Evolutionary conservation across 306 rosid genomes (phyloP).

Genomic region (Fragaria vesca): DNA sequence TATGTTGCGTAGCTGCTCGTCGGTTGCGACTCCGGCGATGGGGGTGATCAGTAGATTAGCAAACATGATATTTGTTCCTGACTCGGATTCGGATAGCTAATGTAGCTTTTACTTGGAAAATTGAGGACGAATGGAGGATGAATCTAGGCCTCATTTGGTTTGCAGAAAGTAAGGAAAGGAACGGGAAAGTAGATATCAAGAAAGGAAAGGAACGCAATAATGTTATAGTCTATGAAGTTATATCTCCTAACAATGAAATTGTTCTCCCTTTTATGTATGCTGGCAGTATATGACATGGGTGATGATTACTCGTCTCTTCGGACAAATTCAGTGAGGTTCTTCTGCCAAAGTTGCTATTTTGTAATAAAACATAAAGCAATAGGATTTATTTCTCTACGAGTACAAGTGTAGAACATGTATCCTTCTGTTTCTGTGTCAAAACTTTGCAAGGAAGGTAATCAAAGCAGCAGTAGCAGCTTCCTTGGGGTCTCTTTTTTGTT

Average conservation of each 20-base stretch:
- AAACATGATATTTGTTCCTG: not conserved
- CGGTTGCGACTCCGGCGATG: not conserved
- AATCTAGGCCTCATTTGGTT: too few species aligned
- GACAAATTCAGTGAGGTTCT: too few species aligned
- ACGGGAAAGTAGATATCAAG: too few species aligned
- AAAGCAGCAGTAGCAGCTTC: not conserved
- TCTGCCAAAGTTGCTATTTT: too few species aligned
- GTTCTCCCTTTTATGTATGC: too few species aligned
- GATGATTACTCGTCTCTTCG: too few species aligned
- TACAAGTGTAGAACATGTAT: not conserved
- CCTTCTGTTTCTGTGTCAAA: conserved; percentile 8
- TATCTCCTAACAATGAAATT: too few species aligned
- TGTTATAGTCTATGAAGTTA: too few species aligned
- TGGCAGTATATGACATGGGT: too few species aligned
- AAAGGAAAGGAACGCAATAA: too few species aligned
- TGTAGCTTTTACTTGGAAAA: not conserved
- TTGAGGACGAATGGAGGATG: not conserved
- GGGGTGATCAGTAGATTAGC: not conserved
- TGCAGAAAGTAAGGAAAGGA: too few species aligned
- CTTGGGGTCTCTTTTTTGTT: not conserved
- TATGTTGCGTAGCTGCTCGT: not conserved
- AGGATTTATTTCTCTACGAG: not conserved
- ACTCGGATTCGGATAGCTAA: not conserved
- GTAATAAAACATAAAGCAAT: not conserved
- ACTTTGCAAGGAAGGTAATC: not conserved